Conservation (phyloP, 2,329 filamentous ascomycete species). For the Cordyceps fumosorosea region DNA sequence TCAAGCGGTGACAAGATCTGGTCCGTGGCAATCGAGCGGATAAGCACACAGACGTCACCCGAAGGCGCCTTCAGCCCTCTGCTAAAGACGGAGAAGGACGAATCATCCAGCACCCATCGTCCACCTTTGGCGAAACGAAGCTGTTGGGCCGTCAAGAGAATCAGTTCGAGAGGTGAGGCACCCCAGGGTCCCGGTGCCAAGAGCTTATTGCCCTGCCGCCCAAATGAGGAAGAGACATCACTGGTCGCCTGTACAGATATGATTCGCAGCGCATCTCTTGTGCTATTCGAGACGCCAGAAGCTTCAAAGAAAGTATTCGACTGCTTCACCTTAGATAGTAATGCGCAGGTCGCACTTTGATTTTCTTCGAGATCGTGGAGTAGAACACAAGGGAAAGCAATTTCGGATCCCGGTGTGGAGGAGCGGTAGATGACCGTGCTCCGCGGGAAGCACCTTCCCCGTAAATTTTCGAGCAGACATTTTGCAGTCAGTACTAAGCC, state of each 20-base stretch:
- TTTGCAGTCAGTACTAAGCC: not conserved
- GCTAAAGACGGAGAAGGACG: not conserved
- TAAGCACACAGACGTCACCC: not conserved
- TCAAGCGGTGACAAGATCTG: not conserved
- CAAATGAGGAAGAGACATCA: not conserved
- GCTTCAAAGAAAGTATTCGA: not conserved
- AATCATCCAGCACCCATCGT: not conserved
- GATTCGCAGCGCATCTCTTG: not conserved
- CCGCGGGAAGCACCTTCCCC: not conserved
- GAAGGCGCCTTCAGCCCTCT: not conserved
- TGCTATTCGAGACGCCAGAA: not conserved
- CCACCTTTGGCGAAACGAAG: not conserved
- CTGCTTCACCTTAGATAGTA: not conserved
- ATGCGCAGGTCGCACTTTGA: not conserved
- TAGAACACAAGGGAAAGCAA: not conserved
- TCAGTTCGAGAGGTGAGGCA: slow-evolving; percentile 1
- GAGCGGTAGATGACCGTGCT: not conserved
- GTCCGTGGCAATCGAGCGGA: not conserved
- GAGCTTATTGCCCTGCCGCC: not conserved
- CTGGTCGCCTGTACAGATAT: not conserved
- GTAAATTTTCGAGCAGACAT: not conserved
- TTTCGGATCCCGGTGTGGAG: not conserved
- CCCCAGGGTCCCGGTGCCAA: slow-evolving; percentile 2
- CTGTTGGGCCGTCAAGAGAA: slow-evolving; percentile 1
- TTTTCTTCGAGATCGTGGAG: not conserved